Base-by-base conservation (phyloP, 2,329 filamentous ascomycete genomes). In the Phyllosticta citrichinensis region DNA sequence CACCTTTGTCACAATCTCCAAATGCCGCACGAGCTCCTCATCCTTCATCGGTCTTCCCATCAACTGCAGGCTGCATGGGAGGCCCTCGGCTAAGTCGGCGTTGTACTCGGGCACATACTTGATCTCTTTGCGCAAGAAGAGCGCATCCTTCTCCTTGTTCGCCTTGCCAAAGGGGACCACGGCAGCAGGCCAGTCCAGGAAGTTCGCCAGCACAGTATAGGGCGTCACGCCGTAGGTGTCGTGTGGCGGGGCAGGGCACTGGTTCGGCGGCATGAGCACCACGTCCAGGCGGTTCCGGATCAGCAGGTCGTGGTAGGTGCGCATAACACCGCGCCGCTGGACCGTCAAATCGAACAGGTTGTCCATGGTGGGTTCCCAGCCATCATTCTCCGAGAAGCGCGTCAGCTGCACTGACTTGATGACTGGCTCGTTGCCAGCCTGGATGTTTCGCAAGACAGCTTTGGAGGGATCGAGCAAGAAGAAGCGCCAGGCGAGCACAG, bases 101-200 rank as follows among this genome's bases (percentile, higher is more conserved):
- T 58, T 65, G 71, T 68, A 77, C 33, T 67, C 64, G 22, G 73
- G 73, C 52, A 74, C 69, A 62, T 74, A 75, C 5, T 55, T 58
- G 4, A 70, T 69, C 1, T 65, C 65, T 1, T 66, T 62, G 30
- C 67, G 66, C 20, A 69, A 25, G 55, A 75, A 75, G 5, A 66
- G 62, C 12, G 60, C 68, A 63, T 81, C 80, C 25, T 73, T 62
- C 5, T 69, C 67, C 59, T 75, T 76, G 0, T 76, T 72, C 1
- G 77, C 77, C 17, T 69, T 74, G 2, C 74, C 70, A 61, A 74
- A 78, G 0, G 77, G 78, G 57, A 83, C 71, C 1, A 81, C 74
- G 8, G 77, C 80, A 2, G 79, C 75, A 2, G 81, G 81, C 65
- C 79, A 82, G 77, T 83, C 79, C 4, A 83, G 64, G 9, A 83